Percentiles rank a stretch among this genome's conserved stretches.
Conservation (phyloP, 2,329 filamentous ascomycete species). For the Claviceps citrina region DNA sequence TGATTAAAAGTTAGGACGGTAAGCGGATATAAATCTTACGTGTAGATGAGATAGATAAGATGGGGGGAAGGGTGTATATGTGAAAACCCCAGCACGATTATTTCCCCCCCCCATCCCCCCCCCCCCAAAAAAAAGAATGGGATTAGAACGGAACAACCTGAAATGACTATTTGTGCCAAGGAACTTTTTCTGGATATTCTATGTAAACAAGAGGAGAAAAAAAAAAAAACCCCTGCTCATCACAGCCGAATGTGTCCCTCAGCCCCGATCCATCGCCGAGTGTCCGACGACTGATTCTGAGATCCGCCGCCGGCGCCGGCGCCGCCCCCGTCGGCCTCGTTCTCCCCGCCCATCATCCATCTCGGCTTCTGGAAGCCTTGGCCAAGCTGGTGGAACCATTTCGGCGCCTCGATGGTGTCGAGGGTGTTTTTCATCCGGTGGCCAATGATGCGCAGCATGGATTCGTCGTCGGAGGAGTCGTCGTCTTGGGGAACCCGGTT, state of each 20-base stretch:
- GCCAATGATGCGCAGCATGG: constrained; percentile 68
- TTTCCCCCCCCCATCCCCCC: too few species aligned
- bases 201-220: not conserved
- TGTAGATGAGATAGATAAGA: too few species aligned
- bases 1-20: too few species aligned
- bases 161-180: too few species aligned
- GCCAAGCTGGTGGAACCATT: constrained; percentile 63
- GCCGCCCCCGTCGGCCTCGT: constrained; percentile 21
- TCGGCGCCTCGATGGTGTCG: constrained; percentile 65
- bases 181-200: too few species aligned
- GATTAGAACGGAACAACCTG: too few species aligned
- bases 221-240: not conserved
- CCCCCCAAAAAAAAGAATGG: too few species aligned
- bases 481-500: constrained; percentile 21
- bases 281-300: constrained; percentile 24
- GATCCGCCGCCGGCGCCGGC: constrained; percentile 16
- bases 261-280: constrained; percentile 45
- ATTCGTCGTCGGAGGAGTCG: constrained; percentile 57
- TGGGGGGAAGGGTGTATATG: too few species aligned
- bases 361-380: constrained; percentile 58
- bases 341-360: constrained; percentile 64
- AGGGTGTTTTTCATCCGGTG: constrained; percentile 86
- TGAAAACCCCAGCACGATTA: too few species aligned
- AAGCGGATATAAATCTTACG: too few species aligned
- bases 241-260: constrained; percentile 13